Base-by-base conservation (phyloP, 1,284 basidiomycete genomes). In the Pyrrhoderma noxium region DNA sequence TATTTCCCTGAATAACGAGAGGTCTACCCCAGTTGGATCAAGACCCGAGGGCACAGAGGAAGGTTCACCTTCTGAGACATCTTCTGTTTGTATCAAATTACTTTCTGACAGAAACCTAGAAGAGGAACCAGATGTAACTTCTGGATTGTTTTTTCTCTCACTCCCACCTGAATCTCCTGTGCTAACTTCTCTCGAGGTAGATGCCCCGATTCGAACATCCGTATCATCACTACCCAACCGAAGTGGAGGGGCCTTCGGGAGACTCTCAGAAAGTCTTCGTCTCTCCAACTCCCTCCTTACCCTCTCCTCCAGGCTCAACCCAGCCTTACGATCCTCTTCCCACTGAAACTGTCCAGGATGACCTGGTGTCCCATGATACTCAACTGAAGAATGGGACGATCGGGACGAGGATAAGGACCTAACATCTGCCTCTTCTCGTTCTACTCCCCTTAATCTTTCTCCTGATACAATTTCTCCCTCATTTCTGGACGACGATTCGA, bases 321-420 rank as follows among this genome's bases (percentile, higher is more conserved):
- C 52, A 35, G 47, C 52, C 35, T 38, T 48, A 11, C 52, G 52
- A 40, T 53, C 52, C 18, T 49, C 46, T 21, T 53, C 52, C 52
- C 52, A 53, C 18, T 42, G 31, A 14, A 41, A 49, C 13, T 35
- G 46, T 8, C 45, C 11, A 4, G 38, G 38, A 18, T 35, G 46
- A 7, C 38, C 7, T 40, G 38, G 38, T 7, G 38, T 40, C 38
- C 27, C 27, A 11, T 31, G n/a, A 27, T 38, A 25, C 39, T 47
- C 51, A 21, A 52, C 18, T 35, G 46, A 47, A 2, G 51, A 52
- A 36, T 52, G 51, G n/a, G 51, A 52, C 3, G 51, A 52, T 4
- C 44, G 11, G 11, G 27, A 5, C 5, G 27, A 31, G 27, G 11
- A 5, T 11, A 11, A 11, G 27, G 27, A 31, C 11, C 27, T 31